phyloP scores from a whole-genome alignment of 148 eudicot species.

The Rhododendron vialii region DNA sequence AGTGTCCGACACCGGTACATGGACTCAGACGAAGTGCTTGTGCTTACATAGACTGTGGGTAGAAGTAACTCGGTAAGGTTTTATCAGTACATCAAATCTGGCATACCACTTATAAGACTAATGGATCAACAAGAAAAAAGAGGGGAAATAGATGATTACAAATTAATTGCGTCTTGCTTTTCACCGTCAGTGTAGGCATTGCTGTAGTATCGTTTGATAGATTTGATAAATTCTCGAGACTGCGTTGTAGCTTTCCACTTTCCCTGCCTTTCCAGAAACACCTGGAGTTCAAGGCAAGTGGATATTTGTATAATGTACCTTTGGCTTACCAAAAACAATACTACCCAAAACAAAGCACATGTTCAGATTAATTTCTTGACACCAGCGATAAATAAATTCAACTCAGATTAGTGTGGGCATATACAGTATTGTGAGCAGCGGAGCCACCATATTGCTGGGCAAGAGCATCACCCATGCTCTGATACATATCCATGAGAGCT shows the following conservation, averaged over 20 bases:
- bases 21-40: background rate
- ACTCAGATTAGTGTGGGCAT: slow-evolving; percentile 8
- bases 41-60: too few species aligned
- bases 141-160: slow-evolving; percentile 39
- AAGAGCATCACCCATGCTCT: slow-evolving; percentile 98
- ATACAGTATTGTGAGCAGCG: slow-evolving; percentile 94
- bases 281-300: slow-evolving; percentile 35
- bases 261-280: slow-evolving; percentile 92
- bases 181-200: slow-evolving; percentile 98
- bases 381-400: background rate
- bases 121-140: background rate
- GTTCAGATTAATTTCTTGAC: background rate
- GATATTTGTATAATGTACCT: background rate
- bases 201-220: slow-evolving; percentile 97
- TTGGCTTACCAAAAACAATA: background rate
- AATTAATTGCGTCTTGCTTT: slow-evolving; percentile 96
- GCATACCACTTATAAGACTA: background rate
- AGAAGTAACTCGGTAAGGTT: background rate
- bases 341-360: background rate
- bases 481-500: slow-evolving; percentile 95
- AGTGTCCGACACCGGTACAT: background rate
- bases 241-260: slow-evolving; percentile 99
- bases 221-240: slow-evolving; percentile 89
- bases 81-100: background rate
- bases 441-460: slow-evolving; percentile 99